Percentiles rank a stretch among this genome's conserved stretches.
Conservation (phyloP, 192 early-diverging fungal species). For the Phlyctochytrium planicorne region DNA sequence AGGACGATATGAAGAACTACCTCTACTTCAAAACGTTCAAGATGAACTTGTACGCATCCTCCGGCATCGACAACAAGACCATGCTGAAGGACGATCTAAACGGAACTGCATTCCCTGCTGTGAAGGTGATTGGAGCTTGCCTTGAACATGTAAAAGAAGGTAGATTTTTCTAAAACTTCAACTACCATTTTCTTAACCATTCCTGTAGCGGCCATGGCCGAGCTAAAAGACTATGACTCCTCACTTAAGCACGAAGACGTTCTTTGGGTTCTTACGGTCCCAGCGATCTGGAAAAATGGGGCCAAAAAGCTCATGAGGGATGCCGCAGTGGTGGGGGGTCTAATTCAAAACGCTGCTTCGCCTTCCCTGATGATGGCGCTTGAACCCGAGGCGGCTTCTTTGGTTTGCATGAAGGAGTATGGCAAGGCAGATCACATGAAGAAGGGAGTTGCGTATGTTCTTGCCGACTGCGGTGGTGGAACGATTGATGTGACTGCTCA, state of each 20-base stretch:
- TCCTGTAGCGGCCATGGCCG: no score
- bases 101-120: background rate
- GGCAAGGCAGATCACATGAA: background rate
- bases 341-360: background rate
- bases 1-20: background rate
- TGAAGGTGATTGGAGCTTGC: conserved; percentile 16
- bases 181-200: no score
- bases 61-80: background rate
- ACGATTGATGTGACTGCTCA: conserved; percentile 27
- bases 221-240: no score
- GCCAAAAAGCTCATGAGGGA: conserved; percentile 17
- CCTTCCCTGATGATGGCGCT: conserved; percentile 11
- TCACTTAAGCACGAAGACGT: no score
- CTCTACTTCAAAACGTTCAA: conserved; percentile 5
- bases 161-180: no score
- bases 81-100: background rate
- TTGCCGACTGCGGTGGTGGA: conserved; percentile 22
- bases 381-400: conserved; percentile 9
- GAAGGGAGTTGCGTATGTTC: conserved; percentile 8
- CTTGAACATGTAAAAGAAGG: conserved; percentile 9
- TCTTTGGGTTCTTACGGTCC: conserved; percentile 7
- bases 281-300: conserved; percentile 2
- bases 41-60: background rate
- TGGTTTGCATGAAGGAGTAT: background rate
- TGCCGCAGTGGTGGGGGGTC: conserved; percentile 7